Evolutionary conservation across 1,139 yeast genomes (phyloP).

Genomic region (Geotrichum europaeum): DNA sequence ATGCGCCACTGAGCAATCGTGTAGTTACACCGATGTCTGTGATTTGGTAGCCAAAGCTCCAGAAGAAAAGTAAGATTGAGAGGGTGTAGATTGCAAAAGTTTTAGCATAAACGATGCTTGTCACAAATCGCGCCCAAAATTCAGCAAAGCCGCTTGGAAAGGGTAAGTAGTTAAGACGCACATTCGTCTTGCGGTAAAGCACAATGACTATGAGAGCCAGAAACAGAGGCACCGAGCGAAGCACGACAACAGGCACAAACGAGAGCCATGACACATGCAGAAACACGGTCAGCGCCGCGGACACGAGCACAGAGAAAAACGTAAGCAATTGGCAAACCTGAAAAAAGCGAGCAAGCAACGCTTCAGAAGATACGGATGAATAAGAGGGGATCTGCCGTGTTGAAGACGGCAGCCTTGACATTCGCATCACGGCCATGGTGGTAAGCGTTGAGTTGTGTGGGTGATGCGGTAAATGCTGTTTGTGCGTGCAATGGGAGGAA

Average conservation of each 20-base stretch:
- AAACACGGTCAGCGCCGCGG: slow-evolving; percentile 19
- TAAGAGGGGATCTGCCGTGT: slow-evolving; percentile 13
- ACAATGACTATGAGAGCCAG: slow-evolving; percentile 26
- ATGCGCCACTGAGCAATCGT: slow-evolving; percentile 29
- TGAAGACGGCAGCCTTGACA: slow-evolving; percentile 8
- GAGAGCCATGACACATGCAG: slow-evolving; percentile 19
- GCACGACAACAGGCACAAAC: slow-evolving; percentile 26
- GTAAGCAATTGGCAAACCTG: slow-evolving; percentile 26
- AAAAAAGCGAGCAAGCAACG: slow-evolving; percentile 30
- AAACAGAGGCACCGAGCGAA: slow-evolving; percentile 24
- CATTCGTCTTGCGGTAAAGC: slow-evolving; percentile 27
- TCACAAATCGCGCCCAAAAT: slow-evolving; percentile 43
- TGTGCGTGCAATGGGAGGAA: background rate
- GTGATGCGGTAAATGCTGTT: background rate
- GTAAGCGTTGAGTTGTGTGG: background rate
- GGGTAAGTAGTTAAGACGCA: slow-evolving; percentile 11
- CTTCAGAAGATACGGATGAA: slow-evolving; percentile 18
- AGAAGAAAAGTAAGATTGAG: slow-evolving; percentile 39
- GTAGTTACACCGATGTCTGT: slow-evolving; percentile 23
- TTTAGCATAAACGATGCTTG: slow-evolving; percentile 37
- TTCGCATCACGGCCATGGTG: slow-evolving; percentile 16
- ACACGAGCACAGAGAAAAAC: slow-evolving; percentile 21
- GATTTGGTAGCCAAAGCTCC: slow-evolving; percentile 34
- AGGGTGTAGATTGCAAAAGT: slow-evolving; percentile 37
- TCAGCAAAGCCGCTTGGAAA: slow-evolving; percentile 23